Base-by-base conservation (phyloP, 1,284 basidiomycete species). In the Xerocomus subilludens region DNA sequence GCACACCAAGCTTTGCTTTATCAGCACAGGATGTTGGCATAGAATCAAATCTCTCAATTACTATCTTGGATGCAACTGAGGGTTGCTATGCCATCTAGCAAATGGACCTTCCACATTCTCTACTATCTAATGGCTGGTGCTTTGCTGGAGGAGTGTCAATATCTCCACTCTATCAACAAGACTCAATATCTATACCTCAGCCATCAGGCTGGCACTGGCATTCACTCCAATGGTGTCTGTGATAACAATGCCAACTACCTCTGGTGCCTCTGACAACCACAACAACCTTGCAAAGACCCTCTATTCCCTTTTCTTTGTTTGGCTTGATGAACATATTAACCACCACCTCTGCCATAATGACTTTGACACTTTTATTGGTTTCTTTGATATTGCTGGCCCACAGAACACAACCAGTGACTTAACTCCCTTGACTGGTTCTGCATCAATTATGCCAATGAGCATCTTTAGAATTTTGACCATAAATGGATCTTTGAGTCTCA, bases 1-100 rank as follows among this genome's bases (percentile, higher is more conserved):
- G 84, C 98, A 98, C 84, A 96, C 95, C 56, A 97, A 98, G 82
- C 89, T 98, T 5, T 97, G 98, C 85, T 98, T 98, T 86, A 93
- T 90, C 64, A 96, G 98, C 35, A 93, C 94, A 65, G 97, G 97
- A 14, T 90, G 96, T 21, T 86, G 99, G 1, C 92, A 90, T 69
- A 98, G 98, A 77, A 87, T 97, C 82, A 99, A 99, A 85, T 98
- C 96, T 0, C 92, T 99, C 78, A 96, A 99, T 82, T 99, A 99
- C 87, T 98, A 98, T 86, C 90, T 99, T 72, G 97, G 99, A 84
- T 90, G 94, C 62, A 94, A 93, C 73, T 91, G 96, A 27, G 95
- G 30, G 90, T 94, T 10, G 91, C 91, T 56, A 91, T 93, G 2
- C 93, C 93, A 8, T 93, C 91, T 1, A 96, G 96, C 70, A 96